Percentiles rank a stretch among this genome's conserved stretches.
These are phyloP conservation scores for Backusella tuberculispora DNA, from an alignment of 192 early-diverging fungal genomes.

Conservation along the genomic window DNA sequence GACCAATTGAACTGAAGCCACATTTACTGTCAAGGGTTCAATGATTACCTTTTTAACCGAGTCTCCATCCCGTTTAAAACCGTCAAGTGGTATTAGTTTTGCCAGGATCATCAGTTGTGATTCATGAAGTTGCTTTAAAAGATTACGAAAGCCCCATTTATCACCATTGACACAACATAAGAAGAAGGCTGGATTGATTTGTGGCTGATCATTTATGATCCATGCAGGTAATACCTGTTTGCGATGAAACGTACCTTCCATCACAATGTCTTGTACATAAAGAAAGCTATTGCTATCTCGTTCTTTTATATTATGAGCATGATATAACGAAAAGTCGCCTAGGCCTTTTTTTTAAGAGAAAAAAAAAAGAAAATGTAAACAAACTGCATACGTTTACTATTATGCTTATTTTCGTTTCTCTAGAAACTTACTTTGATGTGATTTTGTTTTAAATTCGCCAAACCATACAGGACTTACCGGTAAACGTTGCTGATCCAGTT, in stretches of 20 bases:
- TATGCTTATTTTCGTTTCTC: not conserved
- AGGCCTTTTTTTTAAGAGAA: not conserved
- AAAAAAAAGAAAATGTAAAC: not conserved
- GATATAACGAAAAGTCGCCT: not conserved
- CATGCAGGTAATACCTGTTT: not conserved
- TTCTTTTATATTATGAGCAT: not conserved
- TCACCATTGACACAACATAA: constrained; percentile 2
- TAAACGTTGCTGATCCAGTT: not conserved
- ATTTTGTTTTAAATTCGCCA: constrained; percentile 20
- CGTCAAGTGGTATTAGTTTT: constrained; percentile 5
- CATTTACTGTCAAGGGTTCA: not conserved
- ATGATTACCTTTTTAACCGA: not conserved
- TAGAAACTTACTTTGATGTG: not conserved
- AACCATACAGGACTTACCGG: not conserved
- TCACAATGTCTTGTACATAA: not conserved
- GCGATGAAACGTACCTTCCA: not conserved
- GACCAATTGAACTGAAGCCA: constrained; percentile 1
- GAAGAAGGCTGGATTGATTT: not conserved
- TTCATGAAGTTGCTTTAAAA: not conserved
- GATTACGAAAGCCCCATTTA: not conserved
- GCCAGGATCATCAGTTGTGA: constrained; percentile 5
- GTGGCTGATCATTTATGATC: not conserved
- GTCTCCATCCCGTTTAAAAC: not conserved
- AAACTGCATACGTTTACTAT: not conserved
- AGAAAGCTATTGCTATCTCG: not conserved